Evolutionary conservation across 805 yeast species (phyloP).

Genomic region (Yarrowia porcina): DNA sequence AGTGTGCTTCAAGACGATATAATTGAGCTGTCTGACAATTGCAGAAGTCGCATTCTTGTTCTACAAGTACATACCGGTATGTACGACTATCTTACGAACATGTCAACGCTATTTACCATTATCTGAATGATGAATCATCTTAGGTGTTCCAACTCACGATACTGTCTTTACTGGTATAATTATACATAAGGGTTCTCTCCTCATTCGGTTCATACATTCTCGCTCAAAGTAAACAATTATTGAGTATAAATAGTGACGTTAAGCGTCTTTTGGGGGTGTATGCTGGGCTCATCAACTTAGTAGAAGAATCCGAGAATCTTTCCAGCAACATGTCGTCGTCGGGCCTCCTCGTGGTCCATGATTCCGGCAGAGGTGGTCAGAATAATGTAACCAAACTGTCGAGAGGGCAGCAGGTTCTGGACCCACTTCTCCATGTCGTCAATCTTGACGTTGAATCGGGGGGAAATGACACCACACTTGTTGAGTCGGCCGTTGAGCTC

Average conservation of each 20-base stretch:
- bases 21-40: too few relatives aligned
- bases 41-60: too few relatives aligned
- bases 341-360: conserved; percentile 99
- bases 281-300: conserved; percentile 44
- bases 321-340: conserved; percentile 99
- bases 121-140: too few relatives aligned
- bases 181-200: too few relatives aligned
- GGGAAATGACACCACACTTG: conserved; percentile 98
- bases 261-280: conserved; percentile 5
- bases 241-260: conserved; percentile 11
- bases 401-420: conserved; percentile 95
- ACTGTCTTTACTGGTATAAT: too few relatives aligned
- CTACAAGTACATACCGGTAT: too few relatives aligned
- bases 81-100: too few relatives aligned
- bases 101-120: too few relatives aligned
- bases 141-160: too few relatives aligned
- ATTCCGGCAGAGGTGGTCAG: conserved; percentile 99
- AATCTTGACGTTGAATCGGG: conserved; percentile 96
- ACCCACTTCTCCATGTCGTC: conserved; percentile 98
- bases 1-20: too few relatives aligned
- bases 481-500: conserved; percentile 97
- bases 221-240: not conserved
- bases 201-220: too few relatives aligned
- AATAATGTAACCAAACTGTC: conserved; percentile 98
- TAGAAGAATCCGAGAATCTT: conserved; percentile 97